A percentile compares a stretch with the other conserved stretches of the same genome.
Evolutionary conservation across 345 rosid genomes (phyloP).

Genomic region (Populus simonii): DNA sequence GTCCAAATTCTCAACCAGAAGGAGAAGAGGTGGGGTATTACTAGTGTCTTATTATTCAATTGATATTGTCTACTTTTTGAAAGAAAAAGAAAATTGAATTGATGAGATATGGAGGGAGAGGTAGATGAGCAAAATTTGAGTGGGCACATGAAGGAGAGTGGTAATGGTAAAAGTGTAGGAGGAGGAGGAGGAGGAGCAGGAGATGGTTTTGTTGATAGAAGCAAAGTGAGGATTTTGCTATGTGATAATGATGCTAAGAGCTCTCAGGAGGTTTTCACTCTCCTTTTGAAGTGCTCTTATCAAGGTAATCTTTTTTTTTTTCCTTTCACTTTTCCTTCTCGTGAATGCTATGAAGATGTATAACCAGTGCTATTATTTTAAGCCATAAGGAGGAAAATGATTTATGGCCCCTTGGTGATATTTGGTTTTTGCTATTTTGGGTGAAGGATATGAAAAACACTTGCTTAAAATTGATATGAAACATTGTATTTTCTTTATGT

Average conservation of each 20-base stretch:
- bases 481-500: too few species aligned
- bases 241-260: slow-evolving; percentile 83
- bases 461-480: too few species aligned
- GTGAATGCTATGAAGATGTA: too few species aligned
- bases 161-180: slow-evolving; percentile 20
- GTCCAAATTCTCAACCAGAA: slow-evolving; percentile 3
- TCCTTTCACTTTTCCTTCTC: neutral
- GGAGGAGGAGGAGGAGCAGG: neutral
- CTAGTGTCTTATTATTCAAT: slow-evolving; percentile 22
- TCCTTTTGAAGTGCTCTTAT: slow-evolving; percentile 87
- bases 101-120: slow-evolving; percentile 41
- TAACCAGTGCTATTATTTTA: too few species aligned
- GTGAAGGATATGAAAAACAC: too few species aligned
- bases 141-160: slow-evolving; percentile 34
- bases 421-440: too few species aligned
- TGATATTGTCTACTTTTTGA: neutral
- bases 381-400: too few species aligned
- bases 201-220: slow-evolving; percentile 87
- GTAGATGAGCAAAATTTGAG: slow-evolving; percentile 50
- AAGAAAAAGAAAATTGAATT: neutral
- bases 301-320: slow-evolving; percentile 51
- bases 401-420: too few species aligned
- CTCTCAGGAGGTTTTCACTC: slow-evolving; percentile 65
- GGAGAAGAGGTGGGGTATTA: slow-evolving; percentile 33
- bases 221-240: slow-evolving; percentile 94